Evolutionary conservation across 2,329 filamentous ascomycete species (phyloP), one percentile per base, ranked within the genome.

Genomic region (Lizonia empirigonia): DNA sequence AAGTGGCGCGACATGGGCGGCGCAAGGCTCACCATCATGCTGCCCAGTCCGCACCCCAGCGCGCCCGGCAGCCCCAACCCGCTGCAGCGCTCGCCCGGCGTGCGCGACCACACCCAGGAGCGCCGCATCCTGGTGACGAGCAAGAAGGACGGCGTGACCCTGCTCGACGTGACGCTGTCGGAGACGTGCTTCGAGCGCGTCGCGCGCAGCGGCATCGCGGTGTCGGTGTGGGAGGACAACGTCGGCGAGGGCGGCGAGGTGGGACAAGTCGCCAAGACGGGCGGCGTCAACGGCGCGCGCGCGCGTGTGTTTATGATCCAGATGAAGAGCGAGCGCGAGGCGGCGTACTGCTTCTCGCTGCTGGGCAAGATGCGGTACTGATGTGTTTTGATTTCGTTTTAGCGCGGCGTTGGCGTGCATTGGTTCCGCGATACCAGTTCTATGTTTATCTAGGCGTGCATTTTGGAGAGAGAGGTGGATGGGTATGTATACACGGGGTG

Each of bases 1-100:
- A 93, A 93, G 70, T 99, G 94, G 94, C 86, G 91, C 55, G 92
- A 97, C 69, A 86, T 92, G 77, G 93, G 94, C 58, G 86, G 90
- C 62, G 95, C 91, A 53, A 81, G 85, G 29, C 77, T 99, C 53
- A 90, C 89, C 13, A 91, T 99, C 64, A 85, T 91, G 69, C 84
- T 85, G 15, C 89, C 90, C n/a, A 71, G 62, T 53, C 72, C 73
- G n/a, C 64, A 59, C 42, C 89, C 90, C n/a, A 72, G 62, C 61
- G 70, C 73, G 15, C 67, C 59, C 36, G 69, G 30, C 45, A 68
- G 56, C 33, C 64, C 47, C 40, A 64, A 56, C 53, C 64, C 57
- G 42, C 61, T 68, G 8, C 66, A 69, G 50, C 64, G 65, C 46
- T 69, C 63, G 5, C 73, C 74, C 5, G 74, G 74, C 7, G 65